Base-by-base conservation (phyloP, 345 rosid genomes). In the Alliaria petiolata region DNA sequence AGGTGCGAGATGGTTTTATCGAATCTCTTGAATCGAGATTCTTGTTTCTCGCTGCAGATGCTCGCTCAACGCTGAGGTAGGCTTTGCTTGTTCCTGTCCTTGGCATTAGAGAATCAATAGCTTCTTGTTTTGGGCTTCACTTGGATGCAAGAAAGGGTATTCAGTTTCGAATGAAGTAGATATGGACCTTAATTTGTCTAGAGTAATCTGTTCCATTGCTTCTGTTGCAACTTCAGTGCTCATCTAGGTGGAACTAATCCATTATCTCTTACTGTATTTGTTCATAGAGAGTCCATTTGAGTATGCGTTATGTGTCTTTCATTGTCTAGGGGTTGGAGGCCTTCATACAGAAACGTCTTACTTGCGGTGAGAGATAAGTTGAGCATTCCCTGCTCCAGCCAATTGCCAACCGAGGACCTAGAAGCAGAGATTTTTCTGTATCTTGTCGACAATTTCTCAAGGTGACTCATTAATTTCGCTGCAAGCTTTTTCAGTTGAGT, bases 1-100 rank as follows among this genome's bases (percentile, higher is more conserved):
- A 78, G 40, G 85, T 86, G 78, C 82, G 95, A 36, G 92, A 89
- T 70, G 69, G 69, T 68, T 86, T 87, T 53, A 82, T 93, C 13
- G 81, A 70, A 15, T 71, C 87, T 62, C 96, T 93, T 7, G 98
- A 90, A 76, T 89, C 97, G 0, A 85, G 91, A 28, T 93, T 93
- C 82, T 70, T 93, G 50, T 93, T 82, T 80, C 96, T 93, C 6
- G 98, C 98, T 38, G 96, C 98, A 14, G 98, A 93, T 81, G 97
- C 97, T 36, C 87, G 96, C 38, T 83, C 93, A 31, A 88, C 93
- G 3, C 78, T 93, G 47, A 90, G 98, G 98, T 93, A 36, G 62
- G 42, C 57, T 68, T 22, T 60, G 4, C 69, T 61, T 52, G 14
- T 61, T 39, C 30, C n/a, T 19, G 2, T 47, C 52, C 10, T 38